Conservation (phyloP, 2,329 filamentous ascomycete genomes). For the Sclerotinia minor region DNA sequence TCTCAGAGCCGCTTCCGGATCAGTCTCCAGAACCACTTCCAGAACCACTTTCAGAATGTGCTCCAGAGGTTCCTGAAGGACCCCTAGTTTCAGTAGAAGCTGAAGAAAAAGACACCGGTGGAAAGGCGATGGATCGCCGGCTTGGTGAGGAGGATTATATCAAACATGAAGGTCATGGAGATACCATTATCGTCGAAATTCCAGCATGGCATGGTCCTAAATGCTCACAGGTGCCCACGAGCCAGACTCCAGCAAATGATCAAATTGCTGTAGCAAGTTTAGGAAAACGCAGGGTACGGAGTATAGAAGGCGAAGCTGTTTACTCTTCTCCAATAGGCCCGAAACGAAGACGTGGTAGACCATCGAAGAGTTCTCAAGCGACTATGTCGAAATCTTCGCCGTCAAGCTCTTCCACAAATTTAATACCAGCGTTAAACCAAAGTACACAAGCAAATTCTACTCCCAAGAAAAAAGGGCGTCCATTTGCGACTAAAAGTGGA, state of each 20-base stretch:
- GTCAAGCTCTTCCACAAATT: background rate
- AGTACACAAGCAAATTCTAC: background rate
- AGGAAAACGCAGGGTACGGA: background rate
- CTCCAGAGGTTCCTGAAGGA: background rate
- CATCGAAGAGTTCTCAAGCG: background rate
- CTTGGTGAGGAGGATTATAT: background rate
- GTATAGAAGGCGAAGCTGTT: background rate
- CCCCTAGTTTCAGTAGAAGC: background rate
- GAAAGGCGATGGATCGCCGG: background rate
- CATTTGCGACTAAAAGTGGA: background rate
- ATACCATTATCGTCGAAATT: background rate
- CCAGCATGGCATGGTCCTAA: background rate
- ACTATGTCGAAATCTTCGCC: background rate
- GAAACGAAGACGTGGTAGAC: slow-evolving; percentile 12
- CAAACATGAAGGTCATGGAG: background rate
- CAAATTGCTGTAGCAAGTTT: background rate
- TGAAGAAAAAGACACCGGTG: background rate
- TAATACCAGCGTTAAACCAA: background rate
- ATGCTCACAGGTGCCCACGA: background rate
- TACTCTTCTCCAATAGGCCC: slow-evolving; percentile 1
- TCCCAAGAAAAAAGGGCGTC: slow-evolving; percentile 8
- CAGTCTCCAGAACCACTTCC: too few relatives aligned
- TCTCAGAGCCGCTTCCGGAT: background rate
- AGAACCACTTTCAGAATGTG: too few relatives aligned
- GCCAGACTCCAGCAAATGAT: background rate